Conservation (phyloP, 345 rosid genomes). For the Eucalyptus guilfoylei region DNA sequence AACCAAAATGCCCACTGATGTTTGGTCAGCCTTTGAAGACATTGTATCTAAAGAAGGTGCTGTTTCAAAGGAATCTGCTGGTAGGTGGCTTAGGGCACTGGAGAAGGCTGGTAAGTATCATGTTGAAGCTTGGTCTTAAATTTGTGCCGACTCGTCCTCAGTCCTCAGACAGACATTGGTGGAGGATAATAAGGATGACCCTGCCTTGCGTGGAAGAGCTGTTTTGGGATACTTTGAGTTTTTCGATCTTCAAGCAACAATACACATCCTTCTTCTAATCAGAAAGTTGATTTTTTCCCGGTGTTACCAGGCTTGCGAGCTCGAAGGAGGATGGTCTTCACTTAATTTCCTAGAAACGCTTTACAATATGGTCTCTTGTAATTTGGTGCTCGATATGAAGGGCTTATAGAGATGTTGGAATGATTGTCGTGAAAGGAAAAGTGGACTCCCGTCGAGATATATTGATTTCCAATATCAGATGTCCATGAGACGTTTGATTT, state of each 20-base stretch:
- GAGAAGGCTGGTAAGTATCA: slow-evolving; percentile 76
- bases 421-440: not conserved
- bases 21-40: slow-evolving; percentile 66
- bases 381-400: not conserved
- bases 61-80: slow-evolving; percentile 45
- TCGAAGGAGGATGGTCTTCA: not conserved
- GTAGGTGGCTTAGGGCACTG: slow-evolving; percentile 44
- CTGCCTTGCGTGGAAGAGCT: not conserved
- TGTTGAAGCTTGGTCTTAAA: slow-evolving; percentile 95
- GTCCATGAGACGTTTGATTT: not conserved
- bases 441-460: not conserved
- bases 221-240: not conserved
- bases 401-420: not conserved
- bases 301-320: not conserved
- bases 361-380: not conserved
- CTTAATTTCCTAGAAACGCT: not conserved
- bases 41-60: slow-evolving; percentile 51
- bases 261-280: not conserved
- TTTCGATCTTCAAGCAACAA: not conserved
- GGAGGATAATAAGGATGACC: not conserved
- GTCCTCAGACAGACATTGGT: not conserved
- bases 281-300: not conserved
- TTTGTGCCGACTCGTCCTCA: not conserved
- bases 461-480: not conserved
- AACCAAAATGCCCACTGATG: slow-evolving; percentile 87